phyloP scores from a whole-genome alignment of 192 early-diverging fungal genomes.

The Helicostylum pulchrum region DNA sequence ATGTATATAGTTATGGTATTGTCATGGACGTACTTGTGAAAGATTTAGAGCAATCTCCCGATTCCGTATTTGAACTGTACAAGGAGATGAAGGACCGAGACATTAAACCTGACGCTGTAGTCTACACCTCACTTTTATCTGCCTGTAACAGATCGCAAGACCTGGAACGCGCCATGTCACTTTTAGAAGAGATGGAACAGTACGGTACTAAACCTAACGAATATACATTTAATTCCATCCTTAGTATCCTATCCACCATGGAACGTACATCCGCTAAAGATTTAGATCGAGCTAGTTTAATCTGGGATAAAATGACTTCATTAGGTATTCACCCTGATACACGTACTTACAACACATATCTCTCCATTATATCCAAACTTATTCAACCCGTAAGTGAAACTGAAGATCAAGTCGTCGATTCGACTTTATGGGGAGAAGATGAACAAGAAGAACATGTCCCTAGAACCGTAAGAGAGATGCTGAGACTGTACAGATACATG shows the following conservation, averaged over 20 bases:
- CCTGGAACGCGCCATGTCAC: slow-evolving; percentile 7
- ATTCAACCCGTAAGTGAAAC: neutral
- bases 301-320: slow-evolving; percentile 19
- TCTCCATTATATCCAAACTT: slow-evolving; percentile 16
- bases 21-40: slow-evolving; percentile 35
- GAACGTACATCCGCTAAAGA: neutral
- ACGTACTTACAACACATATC: slow-evolving; percentile 21
- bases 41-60: slow-evolving; percentile 9
- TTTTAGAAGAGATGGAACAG: slow-evolving; percentile 27
- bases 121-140: slow-evolving; percentile 27
- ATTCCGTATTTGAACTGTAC: slow-evolving; percentile 24
- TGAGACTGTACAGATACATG: slow-evolving; percentile 22
- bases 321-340: slow-evolving; percentile 15
- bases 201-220: slow-evolving; percentile 19
- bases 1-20: slow-evolving; percentile 37
- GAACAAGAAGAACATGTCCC: neutral
- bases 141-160: neutral
- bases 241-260: slow-evolving; percentile 4
- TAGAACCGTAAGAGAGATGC: slow-evolving; percentile 15
- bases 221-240: slow-evolving; percentile 21
- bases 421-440: neutral
- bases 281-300: neutral
- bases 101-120: slow-evolving; percentile 19
- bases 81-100: slow-evolving; percentile 33
- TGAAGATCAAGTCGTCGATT: neutral